A percentile compares a stretch with the other conserved stretches of the same genome.
Evolutionary conservation across 805 yeast genomes (phyloP).

Genomic region (Candida chilensis): DNA sequence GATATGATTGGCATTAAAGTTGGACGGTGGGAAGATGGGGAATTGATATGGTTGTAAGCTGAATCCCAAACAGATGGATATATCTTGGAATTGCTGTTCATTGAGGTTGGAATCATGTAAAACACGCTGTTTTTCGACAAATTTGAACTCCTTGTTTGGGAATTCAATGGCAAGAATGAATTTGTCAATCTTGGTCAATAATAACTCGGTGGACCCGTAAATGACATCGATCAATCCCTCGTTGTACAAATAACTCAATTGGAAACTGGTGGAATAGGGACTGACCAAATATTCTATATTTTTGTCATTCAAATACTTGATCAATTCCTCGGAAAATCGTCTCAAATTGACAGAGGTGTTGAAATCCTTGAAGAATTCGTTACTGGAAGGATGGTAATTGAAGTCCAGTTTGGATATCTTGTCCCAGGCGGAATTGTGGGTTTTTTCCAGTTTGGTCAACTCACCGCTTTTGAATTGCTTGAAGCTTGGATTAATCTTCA

Average conservation of each 20-base stretch:
- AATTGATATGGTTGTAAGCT: conserved; percentile 61
- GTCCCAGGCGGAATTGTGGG: conserved; percentile 27
- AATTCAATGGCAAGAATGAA: conserved; percentile 68
- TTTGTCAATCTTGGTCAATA: conserved; percentile 57
- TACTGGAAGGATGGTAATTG: conserved; percentile 17
- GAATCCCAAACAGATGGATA: conserved; percentile 73
- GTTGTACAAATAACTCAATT: conserved; percentile 62
- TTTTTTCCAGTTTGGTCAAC: conserved; percentile 26
- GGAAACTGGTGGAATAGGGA: conserved; percentile 77
- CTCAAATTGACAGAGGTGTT: conserved; percentile 40
- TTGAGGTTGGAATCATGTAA: conserved; percentile 50
- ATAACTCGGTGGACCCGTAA: conserved; percentile 76
- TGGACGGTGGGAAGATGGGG: conserved; percentile 37
- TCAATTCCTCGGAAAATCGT: conserved; percentile 45
- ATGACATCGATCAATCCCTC: conserved; percentile 58
- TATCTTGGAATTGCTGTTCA: conserved; percentile 66
- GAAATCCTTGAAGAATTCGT: conserved; percentile 43
- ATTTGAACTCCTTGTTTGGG: conserved; percentile 55
- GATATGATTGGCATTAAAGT: conserved; percentile 19
- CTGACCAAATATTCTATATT: conserved; percentile 64
- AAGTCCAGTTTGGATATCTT: background rate
- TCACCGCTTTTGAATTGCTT: conserved; percentile 24
- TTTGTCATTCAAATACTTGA: conserved; percentile 44
- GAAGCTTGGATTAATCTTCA: conserved; percentile 27
- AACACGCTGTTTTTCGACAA: conserved; percentile 48